A percentile compares a stretch with the other conserved stretches of the same genome.
These are phyloP conservation scores for Fomitopsis schrenkii DNA, from an alignment of 1,284 basidiomycete genomes.

Conservation along the genomic window DNA sequence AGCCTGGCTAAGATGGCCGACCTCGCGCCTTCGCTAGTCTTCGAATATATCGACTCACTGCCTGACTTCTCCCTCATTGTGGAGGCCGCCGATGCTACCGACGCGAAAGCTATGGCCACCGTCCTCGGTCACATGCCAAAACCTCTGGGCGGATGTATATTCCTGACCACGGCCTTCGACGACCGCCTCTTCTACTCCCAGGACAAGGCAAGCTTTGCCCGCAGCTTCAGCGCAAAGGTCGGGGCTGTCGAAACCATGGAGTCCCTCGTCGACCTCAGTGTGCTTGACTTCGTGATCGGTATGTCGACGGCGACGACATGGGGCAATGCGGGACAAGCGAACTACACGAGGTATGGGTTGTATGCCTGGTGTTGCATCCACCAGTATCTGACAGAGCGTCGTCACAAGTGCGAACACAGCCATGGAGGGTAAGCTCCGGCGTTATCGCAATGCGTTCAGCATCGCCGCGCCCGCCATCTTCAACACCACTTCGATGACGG, in stretches of 20 bases:
- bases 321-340: slow-evolving; percentile 37
- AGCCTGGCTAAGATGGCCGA: slow-evolving; percentile 7
- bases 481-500: neutral
- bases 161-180: slow-evolving; percentile 29
- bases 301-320: slow-evolving; percentile 34
- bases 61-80: slow-evolving; percentile 26
- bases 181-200: slow-evolving; percentile 31
- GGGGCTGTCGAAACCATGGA: slow-evolving; percentile 25
- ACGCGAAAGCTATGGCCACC: slow-evolving; percentile 12
- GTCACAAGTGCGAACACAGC: neutral
- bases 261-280: slow-evolving; percentile 15
- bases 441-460: neutral
- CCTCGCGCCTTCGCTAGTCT: slow-evolving; percentile 14
- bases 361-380: neutral
- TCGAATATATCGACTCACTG: slow-evolving; percentile 27
- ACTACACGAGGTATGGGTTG: slow-evolving; percentile 21
- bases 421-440: neutral
- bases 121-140: slow-evolving; percentile 18
- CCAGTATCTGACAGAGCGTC: neutral
- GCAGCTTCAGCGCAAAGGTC: slow-evolving; percentile 28
- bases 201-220: slow-evolving; percentile 25
- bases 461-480: neutral
- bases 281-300: slow-evolving; percentile 34
- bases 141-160: slow-evolving; percentile 31
- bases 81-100: slow-evolving; percentile 28